Conservation (phyloP, 371 early-diverging fungal species). For the Mortierella sp. region DNA sequence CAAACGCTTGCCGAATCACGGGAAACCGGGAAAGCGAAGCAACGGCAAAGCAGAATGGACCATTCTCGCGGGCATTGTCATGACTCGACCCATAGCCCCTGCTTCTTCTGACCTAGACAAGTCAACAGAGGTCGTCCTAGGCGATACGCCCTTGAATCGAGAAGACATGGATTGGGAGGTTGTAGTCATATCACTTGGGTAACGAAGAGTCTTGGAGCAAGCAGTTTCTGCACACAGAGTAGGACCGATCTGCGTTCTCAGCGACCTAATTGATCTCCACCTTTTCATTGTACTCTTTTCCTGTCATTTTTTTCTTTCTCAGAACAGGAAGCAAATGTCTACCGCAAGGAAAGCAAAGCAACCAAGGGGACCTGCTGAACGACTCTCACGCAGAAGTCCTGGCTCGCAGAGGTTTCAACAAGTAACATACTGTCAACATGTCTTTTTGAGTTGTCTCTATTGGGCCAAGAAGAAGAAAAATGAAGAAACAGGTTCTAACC, state of each 20-base stretch:
- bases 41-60: slow-evolving; percentile 81
- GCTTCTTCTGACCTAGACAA: background rate
- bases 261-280: background rate
- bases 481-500: too few species aligned
- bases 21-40: slow-evolving; percentile 70
- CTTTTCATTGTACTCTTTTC: slow-evolving; percentile 5
- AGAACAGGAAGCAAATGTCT: slow-evolving; percentile 92
- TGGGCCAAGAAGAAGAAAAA: too few species aligned
- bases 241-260: background rate
- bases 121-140: background rate
- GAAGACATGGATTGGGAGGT: slow-evolving; percentile 49
- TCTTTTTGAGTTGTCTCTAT: background rate
- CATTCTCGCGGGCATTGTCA: slow-evolving; percentile 82
- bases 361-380: slow-evolving; percentile 72
- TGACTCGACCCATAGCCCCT: slow-evolving; percentile 24
- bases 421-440: slow-evolving; percentile 55
- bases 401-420: slow-evolving; percentile 80
- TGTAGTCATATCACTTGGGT: slow-evolving; percentile 76
- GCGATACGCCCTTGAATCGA: background rate
- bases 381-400: slow-evolving; percentile 91
- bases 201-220: slow-evolving; percentile 17
- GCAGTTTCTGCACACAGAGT: too few species aligned
- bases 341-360: slow-evolving; percentile 66
- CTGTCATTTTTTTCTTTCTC: slow-evolving; percentile 21
- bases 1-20: slow-evolving; percentile 68